Evolutionary conservation across 495 filamentous ascomycete genomes (phyloP).

Genomic region (Collariella sp.): DNA sequence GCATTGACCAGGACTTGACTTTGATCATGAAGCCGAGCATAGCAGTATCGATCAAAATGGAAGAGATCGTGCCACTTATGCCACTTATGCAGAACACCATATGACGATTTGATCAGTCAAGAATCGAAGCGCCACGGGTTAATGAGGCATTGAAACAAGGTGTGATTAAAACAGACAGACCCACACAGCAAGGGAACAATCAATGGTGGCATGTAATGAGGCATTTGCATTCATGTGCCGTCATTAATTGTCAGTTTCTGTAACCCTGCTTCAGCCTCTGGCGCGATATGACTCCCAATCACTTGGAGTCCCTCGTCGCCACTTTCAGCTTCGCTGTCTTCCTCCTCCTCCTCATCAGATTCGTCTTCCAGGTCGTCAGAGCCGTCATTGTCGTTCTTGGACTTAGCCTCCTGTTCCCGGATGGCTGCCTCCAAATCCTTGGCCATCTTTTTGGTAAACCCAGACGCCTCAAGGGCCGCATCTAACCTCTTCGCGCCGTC

Average conservation of each 20-base stretch:
- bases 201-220: background rate
- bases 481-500: slow-evolving; percentile 64
- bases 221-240: slow-evolving; percentile 14
- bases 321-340: slow-evolving; percentile 21
- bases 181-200: background rate
- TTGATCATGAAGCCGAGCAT: slow-evolving; percentile 15
- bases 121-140: too few species aligned
- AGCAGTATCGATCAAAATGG: slow-evolving; percentile 19
- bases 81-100: background rate
- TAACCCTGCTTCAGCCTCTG: slow-evolving; percentile 10
- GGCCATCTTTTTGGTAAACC: slow-evolving; percentile 91
- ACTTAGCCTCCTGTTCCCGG: slow-evolving; percentile 45
- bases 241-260: slow-evolving; percentile 20
- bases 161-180: background rate
- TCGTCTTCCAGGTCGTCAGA: slow-evolving; percentile 32
- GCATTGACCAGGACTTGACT: slow-evolving; percentile 19
- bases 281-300: background rate
- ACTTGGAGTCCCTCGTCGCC: slow-evolving; percentile 21
- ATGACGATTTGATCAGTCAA: background rate
- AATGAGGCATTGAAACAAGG: background rate
- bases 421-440: slow-evolving; percentile 89
- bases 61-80: slow-evolving; percentile 9
- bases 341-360: slow-evolving; percentile 57
- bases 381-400: slow-evolving; percentile 15
- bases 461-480: slow-evolving; percentile 82